These are phyloP conservation scores for Toxicodendron radicans DNA, from an alignment of 345 rosid species.

Conservation along the genomic window DNA sequence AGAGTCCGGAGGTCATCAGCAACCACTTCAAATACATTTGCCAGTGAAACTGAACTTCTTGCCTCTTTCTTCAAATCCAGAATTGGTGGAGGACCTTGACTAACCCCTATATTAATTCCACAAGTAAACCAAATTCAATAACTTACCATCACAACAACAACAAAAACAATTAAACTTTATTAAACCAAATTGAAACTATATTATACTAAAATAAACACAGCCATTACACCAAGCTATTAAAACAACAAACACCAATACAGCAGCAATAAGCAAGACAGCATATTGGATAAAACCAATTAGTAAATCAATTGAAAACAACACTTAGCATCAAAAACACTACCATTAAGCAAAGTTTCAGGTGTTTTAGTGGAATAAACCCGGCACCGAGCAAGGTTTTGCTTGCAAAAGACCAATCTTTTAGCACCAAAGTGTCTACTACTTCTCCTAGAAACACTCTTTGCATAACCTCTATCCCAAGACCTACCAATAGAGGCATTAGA, in stretches of 20 bases:
- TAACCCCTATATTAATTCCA: slow-evolving; percentile 39
- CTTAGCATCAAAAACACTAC: slow-evolving; percentile 34
- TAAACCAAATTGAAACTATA: slow-evolving; percentile 2
- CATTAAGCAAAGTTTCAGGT: slow-evolving; percentile 50
- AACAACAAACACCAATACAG: not conserved
- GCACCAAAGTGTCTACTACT: slow-evolving; percentile 30
- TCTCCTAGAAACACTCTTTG: slow-evolving; percentile 32
- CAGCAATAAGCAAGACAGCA: not conserved
- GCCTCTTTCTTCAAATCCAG: slow-evolving; percentile 55
- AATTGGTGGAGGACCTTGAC: slow-evolving; percentile 47
- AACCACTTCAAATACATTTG: slow-evolving; percentile 71
- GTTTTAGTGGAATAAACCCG: slow-evolving; percentile 64
- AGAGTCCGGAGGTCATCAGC: slow-evolving; percentile 78
- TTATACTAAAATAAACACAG: not conserved
- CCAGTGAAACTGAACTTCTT: slow-evolving; percentile 49
- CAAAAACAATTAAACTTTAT: not conserved
- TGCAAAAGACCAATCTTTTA: slow-evolving; percentile 48
- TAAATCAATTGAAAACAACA: slow-evolving; percentile 1
- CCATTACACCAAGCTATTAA: not conserved
- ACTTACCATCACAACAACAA: slow-evolving; percentile 1
- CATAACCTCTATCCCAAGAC: slow-evolving; percentile 34
- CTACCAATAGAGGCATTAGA: slow-evolving; percentile 51
- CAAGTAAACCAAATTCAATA: slow-evolving; percentile 13
- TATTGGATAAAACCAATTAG: not conserved
- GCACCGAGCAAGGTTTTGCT: slow-evolving; percentile 44